A percentile compares a stretch with the other conserved stretches of the same genome.
phyloP scores from a whole-genome alignment of 1,284 basidiomycete species.

The Mycosarcoma maydis region DNA sequence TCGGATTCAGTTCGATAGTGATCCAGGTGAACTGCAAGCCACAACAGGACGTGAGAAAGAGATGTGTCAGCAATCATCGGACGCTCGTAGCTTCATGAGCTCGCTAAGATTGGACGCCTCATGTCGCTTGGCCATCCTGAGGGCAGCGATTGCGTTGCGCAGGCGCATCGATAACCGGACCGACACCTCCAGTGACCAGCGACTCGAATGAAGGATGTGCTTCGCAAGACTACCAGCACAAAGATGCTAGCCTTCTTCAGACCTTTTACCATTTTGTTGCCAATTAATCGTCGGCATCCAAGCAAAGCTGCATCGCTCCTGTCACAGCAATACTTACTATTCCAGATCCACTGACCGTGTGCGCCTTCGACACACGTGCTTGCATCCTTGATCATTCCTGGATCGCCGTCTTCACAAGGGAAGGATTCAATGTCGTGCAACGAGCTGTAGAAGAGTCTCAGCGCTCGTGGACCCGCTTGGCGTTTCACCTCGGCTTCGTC shows the following conservation, averaged over 20 bases:
- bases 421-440: conserved; percentile 88
- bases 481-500: conserved; percentile 23
- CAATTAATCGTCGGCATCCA: conserved; percentile 23
- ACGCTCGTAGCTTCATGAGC: no score
- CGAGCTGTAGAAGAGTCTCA: conserved; percentile 85
- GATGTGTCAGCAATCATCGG: no score
- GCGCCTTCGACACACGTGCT: conserved; percentile 78
- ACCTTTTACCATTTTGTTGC: conserved; percentile 60
- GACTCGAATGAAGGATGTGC: background rate
- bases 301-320: no score
- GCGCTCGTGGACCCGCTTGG: conserved; percentile 55
- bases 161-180: background rate
- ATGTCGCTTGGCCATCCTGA: conserved; percentile 6
- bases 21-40: conserved; percentile 81
- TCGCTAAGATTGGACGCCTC: conserved; percentile 14
- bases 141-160: background rate
- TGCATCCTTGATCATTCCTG: conserved; percentile 81
- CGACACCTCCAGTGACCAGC: background rate
- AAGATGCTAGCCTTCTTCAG: conserved; percentile 33
- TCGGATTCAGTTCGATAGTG: conserved; percentile 78
- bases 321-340: conserved; percentile 51
- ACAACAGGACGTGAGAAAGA: no score
- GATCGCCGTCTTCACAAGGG: conserved; percentile 90
- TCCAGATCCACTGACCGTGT: conserved; percentile 84
- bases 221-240: conserved; percentile 24